phyloP scores from a whole-genome alignment of 2,329 filamentous ascomycete species.

The Aureobasidium sp. region DNA sequence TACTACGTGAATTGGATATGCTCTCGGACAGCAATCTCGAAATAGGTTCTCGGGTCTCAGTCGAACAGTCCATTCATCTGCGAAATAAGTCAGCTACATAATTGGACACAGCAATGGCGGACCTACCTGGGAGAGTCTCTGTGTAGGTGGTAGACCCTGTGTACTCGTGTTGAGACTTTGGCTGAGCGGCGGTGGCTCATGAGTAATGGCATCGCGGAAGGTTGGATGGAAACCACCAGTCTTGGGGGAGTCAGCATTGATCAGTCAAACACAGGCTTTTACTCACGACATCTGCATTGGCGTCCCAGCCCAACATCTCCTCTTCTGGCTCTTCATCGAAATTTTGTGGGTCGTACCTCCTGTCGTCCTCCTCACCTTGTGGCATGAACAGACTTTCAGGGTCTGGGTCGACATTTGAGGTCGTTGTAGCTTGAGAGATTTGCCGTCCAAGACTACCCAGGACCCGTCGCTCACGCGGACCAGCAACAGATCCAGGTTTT shows the following conservation, averaged over 20 bases:
- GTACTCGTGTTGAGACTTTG: slow-evolving; percentile 19
- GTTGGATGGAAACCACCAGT: slow-evolving; percentile 31
- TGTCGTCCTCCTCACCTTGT: slow-evolving; percentile 58
- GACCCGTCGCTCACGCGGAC: slow-evolving; percentile 17
- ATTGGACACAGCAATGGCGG: slow-evolving; percentile 21
- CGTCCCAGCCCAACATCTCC: slow-evolving; percentile 66
- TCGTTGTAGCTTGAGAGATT: slow-evolving; percentile 33
- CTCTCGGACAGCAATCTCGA: background rate
- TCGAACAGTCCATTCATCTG: slow-evolving; percentile 32
- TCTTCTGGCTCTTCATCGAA: slow-evolving; percentile 51
- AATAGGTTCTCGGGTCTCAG: slow-evolving; percentile 15
- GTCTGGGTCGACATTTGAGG: slow-evolving; percentile 53
- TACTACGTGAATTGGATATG: slow-evolving; percentile 24
- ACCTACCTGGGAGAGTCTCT: slow-evolving; percentile 60
- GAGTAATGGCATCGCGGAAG: slow-evolving; percentile 33
- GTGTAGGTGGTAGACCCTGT: slow-evolving; percentile 57
- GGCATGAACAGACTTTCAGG: slow-evolving; percentile 65
- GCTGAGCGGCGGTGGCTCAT: slow-evolving; percentile 13
- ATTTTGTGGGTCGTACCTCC: slow-evolving; percentile 62
- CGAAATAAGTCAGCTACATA: slow-evolving; percentile 15
- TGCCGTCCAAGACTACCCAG: slow-evolving; percentile 18
- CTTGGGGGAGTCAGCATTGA: slow-evolving; percentile 13
- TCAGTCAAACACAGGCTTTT: background rate
- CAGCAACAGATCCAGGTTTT: slow-evolving; percentile 6
- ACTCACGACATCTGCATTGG: slow-evolving; percentile 55